A percentile compares a stretch with the other conserved stretches of the same genome.
Evolutionary conservation across 2,329 filamentous ascomycete genomes (phyloP).

Genomic region (Geoglossum cookeanum): DNA sequence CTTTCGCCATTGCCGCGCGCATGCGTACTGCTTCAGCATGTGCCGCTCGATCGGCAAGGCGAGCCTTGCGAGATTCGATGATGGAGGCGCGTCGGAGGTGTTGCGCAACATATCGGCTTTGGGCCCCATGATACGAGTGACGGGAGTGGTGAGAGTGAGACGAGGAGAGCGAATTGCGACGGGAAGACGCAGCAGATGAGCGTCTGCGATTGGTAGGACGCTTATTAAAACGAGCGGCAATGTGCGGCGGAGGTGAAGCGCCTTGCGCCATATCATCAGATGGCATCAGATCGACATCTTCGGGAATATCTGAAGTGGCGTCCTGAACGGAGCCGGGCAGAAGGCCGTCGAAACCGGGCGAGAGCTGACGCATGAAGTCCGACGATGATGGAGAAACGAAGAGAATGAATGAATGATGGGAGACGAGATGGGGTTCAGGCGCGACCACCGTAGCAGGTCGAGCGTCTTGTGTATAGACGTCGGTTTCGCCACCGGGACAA

Average conservation of each 20-base stretch:
- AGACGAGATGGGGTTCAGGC: not conserved
- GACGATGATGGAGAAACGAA: not conserved
- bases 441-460: not conserved
- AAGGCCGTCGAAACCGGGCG: not conserved
- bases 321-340: not conserved
- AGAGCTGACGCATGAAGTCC: not conserved
- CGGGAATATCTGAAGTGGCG: not conserved
- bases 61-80: constrained; percentile 60
- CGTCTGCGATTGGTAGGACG: constrained; percentile 47
- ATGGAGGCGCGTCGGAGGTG: constrained; percentile 65
- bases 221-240: constrained; percentile 60
- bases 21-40: constrained; percentile 70
- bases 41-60: constrained; percentile 59
- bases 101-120: constrained; percentile 62
- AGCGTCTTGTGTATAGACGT: not conserved
- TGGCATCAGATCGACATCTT: not conserved
- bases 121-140: constrained; percentile 33
- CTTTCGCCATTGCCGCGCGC: constrained; percentile 54
- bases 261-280: not conserved
- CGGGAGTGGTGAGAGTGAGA: constrained; percentile 51
- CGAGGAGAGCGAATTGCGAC: constrained; percentile 63
- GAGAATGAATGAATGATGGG: no score
- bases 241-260: constrained; percentile 50
- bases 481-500: not conserved
- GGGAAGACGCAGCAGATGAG: constrained; percentile 58